Evolutionary conservation across 1,284 basidiomycete genomes (phyloP).

Genomic region (Ceratobasidium sp.): DNA sequence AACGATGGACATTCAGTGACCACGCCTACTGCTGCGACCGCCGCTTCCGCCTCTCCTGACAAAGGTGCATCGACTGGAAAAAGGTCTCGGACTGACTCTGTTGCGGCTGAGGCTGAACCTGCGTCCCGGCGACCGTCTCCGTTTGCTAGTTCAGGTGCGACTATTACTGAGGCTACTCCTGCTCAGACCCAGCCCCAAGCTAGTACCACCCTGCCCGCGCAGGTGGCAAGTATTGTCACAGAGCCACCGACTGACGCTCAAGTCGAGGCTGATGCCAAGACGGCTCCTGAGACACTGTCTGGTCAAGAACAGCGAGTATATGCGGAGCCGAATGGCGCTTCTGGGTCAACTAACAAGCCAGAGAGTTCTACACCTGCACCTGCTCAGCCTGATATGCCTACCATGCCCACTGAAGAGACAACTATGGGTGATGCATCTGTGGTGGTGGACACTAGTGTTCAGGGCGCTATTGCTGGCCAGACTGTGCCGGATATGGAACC

Average conservation of each 20-base stretch:
- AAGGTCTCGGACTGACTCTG: constrained; percentile 42
- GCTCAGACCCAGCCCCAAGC: not conserved
- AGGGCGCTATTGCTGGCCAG: constrained; percentile 11
- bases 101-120: constrained; percentile 41
- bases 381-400: constrained; percentile 2
- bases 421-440: not conserved
- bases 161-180: constrained; percentile 5
- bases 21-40: constrained; percentile 28
- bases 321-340: constrained; percentile 2
- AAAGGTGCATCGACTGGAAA: constrained; percentile 33
- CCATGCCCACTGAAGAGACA: not conserved
- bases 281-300: not conserved
- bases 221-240: not conserved
- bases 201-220: not conserved
- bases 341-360: not conserved
- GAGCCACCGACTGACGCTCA: constrained; percentile 4
- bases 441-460: not conserved
- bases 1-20: constrained; percentile 15
- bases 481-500: constrained; percentile 35
- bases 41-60: constrained; percentile 20
- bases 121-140: constrained; percentile 41
- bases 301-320: constrained; percentile 26
- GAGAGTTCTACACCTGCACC: constrained; percentile 1
- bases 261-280: not conserved
- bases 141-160: constrained; percentile 36